Evolutionary conservation across 2,329 filamentous ascomycete species (phyloP).

Genomic region (Nemania sp.): DNA sequence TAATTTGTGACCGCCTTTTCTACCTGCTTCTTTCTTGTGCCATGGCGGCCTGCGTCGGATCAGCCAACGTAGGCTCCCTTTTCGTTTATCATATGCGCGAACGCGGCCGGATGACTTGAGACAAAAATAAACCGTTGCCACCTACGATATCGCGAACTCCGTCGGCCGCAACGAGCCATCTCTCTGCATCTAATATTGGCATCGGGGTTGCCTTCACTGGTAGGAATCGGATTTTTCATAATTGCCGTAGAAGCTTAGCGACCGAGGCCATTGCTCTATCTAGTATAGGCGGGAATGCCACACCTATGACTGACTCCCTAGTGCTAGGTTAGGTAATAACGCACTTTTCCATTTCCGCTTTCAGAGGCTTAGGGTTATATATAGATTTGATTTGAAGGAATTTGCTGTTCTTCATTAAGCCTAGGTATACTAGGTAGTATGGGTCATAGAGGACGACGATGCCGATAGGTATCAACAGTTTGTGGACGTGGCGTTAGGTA

Average conservation of each 20-base stretch:
- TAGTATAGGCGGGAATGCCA: not conserved
- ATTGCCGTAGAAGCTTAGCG: not conserved
- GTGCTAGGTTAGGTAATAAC: slow-evolving; percentile 8
- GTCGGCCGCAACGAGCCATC: slow-evolving; percentile 4
- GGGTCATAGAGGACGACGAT: slow-evolving; percentile 9
- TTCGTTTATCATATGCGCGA: slow-evolving; percentile 6
- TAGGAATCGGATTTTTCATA: not conserved
- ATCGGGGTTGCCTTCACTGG: not conserved
- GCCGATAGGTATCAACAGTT: slow-evolving; percentile 1
- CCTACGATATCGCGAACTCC: slow-evolving; percentile 20
- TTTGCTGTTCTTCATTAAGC: slow-evolving; percentile 4
- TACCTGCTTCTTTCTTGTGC: not conserved
- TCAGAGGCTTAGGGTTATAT: slow-evolving; percentile 11
- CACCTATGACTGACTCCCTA: not conserved
- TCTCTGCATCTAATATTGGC: not conserved
- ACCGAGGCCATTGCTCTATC: not conserved
- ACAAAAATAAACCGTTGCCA: slow-evolving; percentile 26
- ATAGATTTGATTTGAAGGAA: slow-evolving; percentile 27
- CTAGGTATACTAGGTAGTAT: not conserved
- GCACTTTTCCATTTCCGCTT: slow-evolving; percentile 13
- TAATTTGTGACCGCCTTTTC: not conserved
- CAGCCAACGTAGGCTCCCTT: slow-evolving; percentile 13
- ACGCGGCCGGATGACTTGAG: slow-evolving; percentile 15
- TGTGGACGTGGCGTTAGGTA: too few relatives aligned
- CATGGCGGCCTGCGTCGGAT: slow-evolving; percentile 12